phyloP scores from a whole-genome alignment of 2,329 filamentous ascomycete species.

The Didymella pinodella region DNA sequence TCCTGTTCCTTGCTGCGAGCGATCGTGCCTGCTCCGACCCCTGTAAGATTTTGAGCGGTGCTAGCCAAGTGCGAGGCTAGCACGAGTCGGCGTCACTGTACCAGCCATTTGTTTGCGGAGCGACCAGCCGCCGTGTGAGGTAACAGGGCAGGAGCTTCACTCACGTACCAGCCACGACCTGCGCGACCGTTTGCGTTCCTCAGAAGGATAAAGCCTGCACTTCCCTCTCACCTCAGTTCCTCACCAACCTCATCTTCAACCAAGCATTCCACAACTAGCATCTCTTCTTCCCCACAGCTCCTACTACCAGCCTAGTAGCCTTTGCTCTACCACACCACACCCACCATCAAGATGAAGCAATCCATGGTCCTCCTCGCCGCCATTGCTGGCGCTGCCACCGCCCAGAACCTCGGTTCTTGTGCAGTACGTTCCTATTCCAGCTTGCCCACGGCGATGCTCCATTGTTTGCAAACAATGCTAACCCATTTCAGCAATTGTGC shows the following conservation, averaged over 20 bases:
- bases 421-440: conserved; percentile 44
- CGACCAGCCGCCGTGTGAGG: conserved; percentile 19
- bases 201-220: conserved; percentile 19
- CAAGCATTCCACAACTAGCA: conserved; percentile 22
- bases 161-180: conserved; percentile 23
- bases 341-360: conserved; percentile 46
- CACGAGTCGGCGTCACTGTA: conserved; percentile 21
- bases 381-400: conserved; percentile 45
- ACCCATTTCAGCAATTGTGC: conserved; percentile 48
- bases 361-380: conserved; percentile 49
- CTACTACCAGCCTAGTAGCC: conserved; percentile 34
- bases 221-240: conserved; percentile 17
- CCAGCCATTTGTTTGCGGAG: conserved; percentile 30
- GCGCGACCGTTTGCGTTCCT: conserved; percentile 20
- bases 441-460: neutral
- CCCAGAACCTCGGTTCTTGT: conserved; percentile 47
- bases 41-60: conserved; percentile 11
- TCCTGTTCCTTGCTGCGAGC: conserved; percentile 25
- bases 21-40: conserved; percentile 29
- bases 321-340: conserved; percentile 20
- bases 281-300: conserved; percentile 22
- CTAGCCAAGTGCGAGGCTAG: conserved; percentile 5
- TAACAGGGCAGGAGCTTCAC: conserved; percentile 22
- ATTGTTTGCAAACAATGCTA: conserved; percentile 19
- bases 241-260: conserved; percentile 21